Conservation (phyloP, 129 eudicot species). For the Tagetes patula region DNA sequence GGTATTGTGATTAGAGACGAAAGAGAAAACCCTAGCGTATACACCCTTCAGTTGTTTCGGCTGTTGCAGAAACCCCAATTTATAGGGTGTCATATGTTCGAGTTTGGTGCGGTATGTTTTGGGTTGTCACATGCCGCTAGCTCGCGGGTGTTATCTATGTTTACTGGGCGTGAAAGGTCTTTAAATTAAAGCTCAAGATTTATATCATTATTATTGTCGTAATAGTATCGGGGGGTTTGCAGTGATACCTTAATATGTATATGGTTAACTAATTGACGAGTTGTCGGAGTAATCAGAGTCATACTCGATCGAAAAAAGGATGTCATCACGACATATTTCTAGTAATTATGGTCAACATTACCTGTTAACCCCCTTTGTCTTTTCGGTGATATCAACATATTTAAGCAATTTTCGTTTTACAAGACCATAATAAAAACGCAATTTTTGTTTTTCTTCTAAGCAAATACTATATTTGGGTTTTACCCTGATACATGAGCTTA, state of each 20-base stretch:
- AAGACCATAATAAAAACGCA: background rate
- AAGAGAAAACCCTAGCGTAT: constrained; percentile 3
- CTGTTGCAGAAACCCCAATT: constrained; percentile 7
- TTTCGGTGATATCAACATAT: background rate
- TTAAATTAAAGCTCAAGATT: no score
- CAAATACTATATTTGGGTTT: background rate
- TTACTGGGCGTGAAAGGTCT: no score
- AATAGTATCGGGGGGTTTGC: no score
- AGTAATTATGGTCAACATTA: background rate
- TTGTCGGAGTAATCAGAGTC: background rate
- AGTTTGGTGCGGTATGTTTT: no score
- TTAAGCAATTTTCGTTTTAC: background rate
- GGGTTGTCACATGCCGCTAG: no score
- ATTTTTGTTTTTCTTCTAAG: background rate
- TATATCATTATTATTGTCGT: no score
- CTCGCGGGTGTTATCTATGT: no score
- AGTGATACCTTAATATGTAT: background rate
- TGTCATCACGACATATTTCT: background rate
- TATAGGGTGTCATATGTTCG: background rate
- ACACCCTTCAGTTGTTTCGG: constrained; percentile 3
- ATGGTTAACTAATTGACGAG: background rate
- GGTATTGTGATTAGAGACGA: background rate
- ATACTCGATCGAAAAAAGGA: background rate
- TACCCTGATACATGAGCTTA: no score
- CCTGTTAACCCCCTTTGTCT: no score